Base-by-base conservation (phyloP, 768 basidiomycete species). In the Suillus alpinus region DNA sequence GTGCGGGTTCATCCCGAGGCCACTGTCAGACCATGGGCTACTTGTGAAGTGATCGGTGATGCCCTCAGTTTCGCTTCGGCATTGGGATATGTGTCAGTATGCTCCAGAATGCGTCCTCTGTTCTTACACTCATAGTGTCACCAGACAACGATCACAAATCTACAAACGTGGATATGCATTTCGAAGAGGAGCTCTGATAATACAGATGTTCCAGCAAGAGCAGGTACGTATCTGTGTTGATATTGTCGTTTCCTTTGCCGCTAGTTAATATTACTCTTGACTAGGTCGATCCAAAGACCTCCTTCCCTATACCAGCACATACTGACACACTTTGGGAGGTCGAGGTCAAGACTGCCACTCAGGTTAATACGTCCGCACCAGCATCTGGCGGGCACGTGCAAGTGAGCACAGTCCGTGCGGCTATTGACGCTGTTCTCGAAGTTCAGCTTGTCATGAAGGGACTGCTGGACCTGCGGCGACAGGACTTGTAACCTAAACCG, bases 191-290 rank as follows among this genome's bases (percentile, higher is more conserved):
- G 69, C 78, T 18, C 77, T 94, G 13, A 78, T 89, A 16, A 90
- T 94, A 58, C 83, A 88, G 63, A 90, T 93, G 86, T 91, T 89
- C 71, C 91, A 92, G 72, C 89, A 92, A 73, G 92, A 92, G 73
- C 86, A 89, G 76, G 91, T 87, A 49, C 16, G 26, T 49, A 71
- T 59, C 68, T 49, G 7, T 31, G 31, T 43, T 64, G 36, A 55
- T 51, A 29, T 23, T n/a, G 20, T 58, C 20, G 26, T 20, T 32
- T 9, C 2, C 13, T 26, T 13, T 12, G 16, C 10, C 34, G 4
- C 13, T 23, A 31, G 32, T 34, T 32, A 34, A 37, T 31, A 32
- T 58, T 50, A 51, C 44, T 57, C 16, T n/a, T 57, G 40, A 20
- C 47, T 61, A 94, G 91, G 82, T 89, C 37, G 89, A 92, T 66